These are phyloP conservation scores for Coemansia sp. DNA, from an alignment of 192 early-diverging fungal genomes.

Conservation along the genomic window DNA sequence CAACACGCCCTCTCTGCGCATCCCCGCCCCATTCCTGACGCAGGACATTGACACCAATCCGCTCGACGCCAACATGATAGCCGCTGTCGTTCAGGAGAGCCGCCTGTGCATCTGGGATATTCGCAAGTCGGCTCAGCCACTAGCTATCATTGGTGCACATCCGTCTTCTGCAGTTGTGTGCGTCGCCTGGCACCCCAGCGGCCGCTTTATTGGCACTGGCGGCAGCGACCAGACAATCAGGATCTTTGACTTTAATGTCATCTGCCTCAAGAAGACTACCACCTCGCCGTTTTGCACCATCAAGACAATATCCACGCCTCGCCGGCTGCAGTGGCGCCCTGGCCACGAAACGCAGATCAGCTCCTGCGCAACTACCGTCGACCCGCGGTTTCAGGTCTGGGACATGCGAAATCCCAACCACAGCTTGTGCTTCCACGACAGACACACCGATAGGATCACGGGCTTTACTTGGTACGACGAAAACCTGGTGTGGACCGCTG, in stretches of 20 bases:
- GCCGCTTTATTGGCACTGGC: slow-evolving; percentile 47
- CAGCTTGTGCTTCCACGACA: slow-evolving; percentile 44
- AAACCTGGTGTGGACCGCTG: slow-evolving; percentile 39
- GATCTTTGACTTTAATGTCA: slow-evolving; percentile 47
- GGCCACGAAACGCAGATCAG: slow-evolving; percentile 51
- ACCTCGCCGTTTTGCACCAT: slow-evolving; percentile 31
- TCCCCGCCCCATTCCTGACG: slow-evolving; percentile 4
- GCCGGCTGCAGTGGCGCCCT: slow-evolving; percentile 50
- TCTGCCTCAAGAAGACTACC: slow-evolving; percentile 21
- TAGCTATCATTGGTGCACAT: slow-evolving; percentile 24
- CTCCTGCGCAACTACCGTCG: slow-evolving; percentile 27
- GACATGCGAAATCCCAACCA: slow-evolving; percentile 51
- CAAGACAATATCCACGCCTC: slow-evolving; percentile 22
- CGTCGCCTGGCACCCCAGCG: slow-evolving; percentile 49
- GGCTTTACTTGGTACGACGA: slow-evolving; percentile 50
- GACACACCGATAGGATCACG: slow-evolving; percentile 17
- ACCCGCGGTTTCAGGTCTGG: slow-evolving; percentile 46
- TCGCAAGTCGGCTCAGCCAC: slow-evolving; percentile 12
- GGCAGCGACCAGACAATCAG: slow-evolving; percentile 44
- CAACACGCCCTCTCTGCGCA: slow-evolving; percentile 13
- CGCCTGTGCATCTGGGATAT: slow-evolving; percentile 32
- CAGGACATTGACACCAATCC: slow-evolving; percentile 50
- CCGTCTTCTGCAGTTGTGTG: slow-evolving; percentile 18
- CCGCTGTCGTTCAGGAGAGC: slow-evolving; percentile 35
- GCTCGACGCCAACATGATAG: slow-evolving; percentile 23